Base-by-base conservation (phyloP, 768 basidiomycete genomes). In the Panaeolus papilionaceus region DNA sequence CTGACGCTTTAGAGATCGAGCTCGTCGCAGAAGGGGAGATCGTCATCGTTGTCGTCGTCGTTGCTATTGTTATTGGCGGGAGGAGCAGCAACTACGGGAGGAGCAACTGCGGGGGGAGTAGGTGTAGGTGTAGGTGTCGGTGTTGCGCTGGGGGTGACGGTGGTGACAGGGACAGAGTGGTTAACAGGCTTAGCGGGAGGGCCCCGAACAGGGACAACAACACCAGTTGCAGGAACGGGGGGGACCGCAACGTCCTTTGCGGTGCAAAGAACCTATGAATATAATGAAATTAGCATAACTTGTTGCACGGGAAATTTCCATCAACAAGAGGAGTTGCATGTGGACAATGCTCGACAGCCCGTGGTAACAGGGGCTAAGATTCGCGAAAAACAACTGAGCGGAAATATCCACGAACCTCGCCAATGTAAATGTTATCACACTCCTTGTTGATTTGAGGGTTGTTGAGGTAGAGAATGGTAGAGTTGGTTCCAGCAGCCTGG, bases 371-470 rank as follows among this genome's bases (percentile, higher is more conserved):
- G 26, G 45, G 51, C 33, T 61, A 2, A 14, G 38, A 23, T 26
- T 23, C 38, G 23, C 11, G 37, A 20, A 10, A 45, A 42, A 38
- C 37, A 68, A 51, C n/a, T 33, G 0, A 61, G 38, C 11, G 6
- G 42, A 20, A 62, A 42, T 47, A 38, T 49, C 20, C 47, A 71
- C 70, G 69, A 63, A 91, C 90, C 84, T 91, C 89, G 63, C 80
- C 83, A 66, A 83, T 75, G 76, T 87, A 87, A 64, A 91, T 82
- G 78, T 89, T 89, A 39, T 75, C 75, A 78, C 88, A 89, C 5
- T 39, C 72, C 9, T 69, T 64, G 75, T 88, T 78, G 66, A 92
- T 75, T 72, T 92, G 89, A 3, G 87, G 90, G 79, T 92, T 92
- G 81, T 92, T 91, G 38, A 80, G 73, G 68, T 81, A 74, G 28